Conservation (phyloP, 192 early-diverging fungal genomes). For the Pecoramyces ruminantium region DNA sequence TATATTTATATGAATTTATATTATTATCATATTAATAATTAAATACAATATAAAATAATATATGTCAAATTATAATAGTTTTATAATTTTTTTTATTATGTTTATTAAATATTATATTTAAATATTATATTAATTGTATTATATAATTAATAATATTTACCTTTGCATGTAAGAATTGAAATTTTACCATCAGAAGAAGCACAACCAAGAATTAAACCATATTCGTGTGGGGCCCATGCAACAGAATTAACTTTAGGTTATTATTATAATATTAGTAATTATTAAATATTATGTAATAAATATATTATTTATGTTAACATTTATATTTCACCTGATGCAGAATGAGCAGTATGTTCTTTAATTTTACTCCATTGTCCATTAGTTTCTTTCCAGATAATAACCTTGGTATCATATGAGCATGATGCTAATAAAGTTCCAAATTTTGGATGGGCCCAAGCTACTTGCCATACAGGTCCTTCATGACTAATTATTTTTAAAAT, state of each 20-base stretch:
- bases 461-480: constrained; percentile 97
- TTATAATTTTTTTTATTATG: too few relatives aligned
- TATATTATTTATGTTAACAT: too few relatives aligned
- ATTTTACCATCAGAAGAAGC: constrained; percentile 92
- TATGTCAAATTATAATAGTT: too few relatives aligned
- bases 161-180: constrained; percentile 82
- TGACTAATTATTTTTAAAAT: too few relatives aligned
- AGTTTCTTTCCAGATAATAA: constrained; percentile 90
- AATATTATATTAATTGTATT: too few relatives aligned
- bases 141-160: constrained; percentile 15
- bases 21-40: too few relatives aligned
- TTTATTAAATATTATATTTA: too few relatives aligned
- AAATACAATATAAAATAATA: too few relatives aligned
- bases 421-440: constrained; percentile 91
- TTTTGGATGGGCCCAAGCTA: constrained; percentile 97
- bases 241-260: constrained; percentile 70
- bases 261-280: too few relatives aligned
- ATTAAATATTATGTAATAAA: too few relatives aligned
- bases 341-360: constrained; percentile 74
- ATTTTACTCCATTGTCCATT: constrained; percentile 60
- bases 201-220: constrained; percentile 76
- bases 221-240: constrained; percentile 92
- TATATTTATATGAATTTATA: too few relatives aligned
- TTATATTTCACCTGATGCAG: constrained; percentile 58
- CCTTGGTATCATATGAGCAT: constrained; percentile 89